Base-by-base conservation (phyloP, 1,284 basidiomycete species). In the Sporisorium exsertum region DNA sequence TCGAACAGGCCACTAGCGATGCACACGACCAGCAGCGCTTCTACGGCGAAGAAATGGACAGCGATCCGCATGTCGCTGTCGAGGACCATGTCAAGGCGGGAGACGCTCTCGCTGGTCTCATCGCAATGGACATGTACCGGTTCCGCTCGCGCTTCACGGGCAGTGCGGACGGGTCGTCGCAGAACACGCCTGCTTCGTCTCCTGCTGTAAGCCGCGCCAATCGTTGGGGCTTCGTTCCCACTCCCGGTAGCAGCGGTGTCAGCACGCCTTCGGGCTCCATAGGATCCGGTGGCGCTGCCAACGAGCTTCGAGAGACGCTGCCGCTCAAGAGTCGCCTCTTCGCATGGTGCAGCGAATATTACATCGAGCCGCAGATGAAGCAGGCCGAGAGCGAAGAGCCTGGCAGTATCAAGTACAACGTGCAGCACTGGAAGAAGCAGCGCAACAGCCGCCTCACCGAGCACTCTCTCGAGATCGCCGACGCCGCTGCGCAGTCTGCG, bases 271-370 rank as follows among this genome's bases (percentile, higher is more conserved):
- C 60, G 13, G 66, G 67, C 43, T 74, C 72, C 24, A 42, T 70
- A 37, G 66, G 61, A 13, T 70, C 63, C 3, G 58, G 29, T 22
- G 49, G 60, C 3, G 55, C 51, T 12, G 52, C 57, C 27, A 69
- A 60, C 33, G 67, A 64, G 22, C 61, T 81, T 15, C 62, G 66
- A 24, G 87, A 89, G 78, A 87, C 88, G 2, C 87, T 99, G 67
- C 96, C 96, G 0, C 87, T 99, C 79, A 94, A 94, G 87, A 95
- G 93, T 81, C 89, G 90, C 2, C 95, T 94, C 86, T 99, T 93
- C 84, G 95, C 97, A 82, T 98, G 94, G 94, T 95, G 94, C 69
- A 91, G 91, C 81, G 95, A 98, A 84, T 98, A 98, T 86, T 99
- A 97, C 88, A 95, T 93, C 72, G 95, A 98, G 86, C 95, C 96